A percentile compares a stretch with the other conserved stretches of the same genome.
Evolutionary conservation across 345 rosid species (phyloP).

Genomic region (Eucalyptus tenuipes): DNA sequence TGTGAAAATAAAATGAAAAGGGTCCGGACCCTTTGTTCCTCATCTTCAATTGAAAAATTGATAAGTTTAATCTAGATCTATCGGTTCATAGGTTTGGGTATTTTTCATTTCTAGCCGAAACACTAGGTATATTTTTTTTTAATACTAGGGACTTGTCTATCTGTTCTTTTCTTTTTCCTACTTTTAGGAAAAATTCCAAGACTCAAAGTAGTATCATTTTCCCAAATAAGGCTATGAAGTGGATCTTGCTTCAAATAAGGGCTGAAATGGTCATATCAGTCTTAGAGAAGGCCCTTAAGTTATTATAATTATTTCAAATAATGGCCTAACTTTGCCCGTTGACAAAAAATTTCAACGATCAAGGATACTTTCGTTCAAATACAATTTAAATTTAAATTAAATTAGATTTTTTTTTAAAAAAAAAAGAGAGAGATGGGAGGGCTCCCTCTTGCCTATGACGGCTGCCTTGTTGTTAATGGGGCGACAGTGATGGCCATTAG

Average conservation of each 20-base stretch:
- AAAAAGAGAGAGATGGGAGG: too few relatives aligned
- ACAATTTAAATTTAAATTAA: too few relatives aligned
- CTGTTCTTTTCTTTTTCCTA: neutral
- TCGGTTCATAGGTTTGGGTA: neutral
- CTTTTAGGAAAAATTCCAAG: too few relatives aligned
- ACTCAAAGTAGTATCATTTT: accelerated
- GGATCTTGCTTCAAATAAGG: too few relatives aligned
- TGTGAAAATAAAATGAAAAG: neutral
- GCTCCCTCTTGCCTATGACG: accelerated
- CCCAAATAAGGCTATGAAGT: too few relatives aligned
- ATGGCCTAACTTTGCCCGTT: accelerated
- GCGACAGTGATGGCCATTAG: accelerated
- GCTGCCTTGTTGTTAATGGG: accelerated
- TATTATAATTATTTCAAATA: too few relatives aligned
- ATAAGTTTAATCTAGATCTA: neutral
- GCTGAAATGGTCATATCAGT: too few relatives aligned
- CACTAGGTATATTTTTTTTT: neutral
- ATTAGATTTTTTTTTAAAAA: too few relatives aligned
- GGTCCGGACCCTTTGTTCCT: neutral
- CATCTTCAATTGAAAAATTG: neutral
- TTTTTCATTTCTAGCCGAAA: neutral
- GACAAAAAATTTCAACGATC: accelerated
- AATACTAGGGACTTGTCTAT: neutral
- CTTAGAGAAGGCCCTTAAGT: too few relatives aligned
- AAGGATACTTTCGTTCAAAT: too few relatives aligned